Evolutionary conservation across 257 asterid species (phyloP), one percentile per base, ranked within the genome.

Genomic region (Solanum verrucosum): DNA sequence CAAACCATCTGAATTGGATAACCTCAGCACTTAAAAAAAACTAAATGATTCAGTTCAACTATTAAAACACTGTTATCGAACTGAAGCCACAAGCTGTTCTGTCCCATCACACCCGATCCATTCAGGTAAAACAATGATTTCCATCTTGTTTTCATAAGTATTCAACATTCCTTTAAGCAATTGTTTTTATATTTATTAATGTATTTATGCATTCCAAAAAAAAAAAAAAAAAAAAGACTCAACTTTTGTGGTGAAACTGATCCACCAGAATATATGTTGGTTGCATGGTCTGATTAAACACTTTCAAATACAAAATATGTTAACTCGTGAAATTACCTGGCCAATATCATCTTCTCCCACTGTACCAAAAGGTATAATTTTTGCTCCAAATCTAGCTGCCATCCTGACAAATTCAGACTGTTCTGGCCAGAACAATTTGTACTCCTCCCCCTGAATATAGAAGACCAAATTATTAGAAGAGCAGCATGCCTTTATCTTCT

Each of bases 311-410:
- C 29, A 63, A 63, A 10, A 84, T 31, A 34, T 18, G 11, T n/a
- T 16, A 72, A 75, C 71, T 27, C 33, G 71, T 73, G 44, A 72
- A 67, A 82, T 25, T 79, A 79, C 99, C 74, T 95, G 92, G 59
- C 95, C 91, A 81, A 96, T 15, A 88, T 96, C 99, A 91, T 96
- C 99, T 92, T 95, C 99, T 75, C 99, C 99, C 63, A 96, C 98
- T 14, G 91, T 87, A 85, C 99, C 98, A 89, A 96, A 96, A 23
- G 99, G 99, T 59, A 96, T 46, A 87, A 96, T 96, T 91, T 94
- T 96, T 27, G 99, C 98, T 89, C 98, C 99, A 90, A 96, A 96
- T 89, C 90, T 93, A 9, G 96, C 96, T 7, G 98, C 98, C 98
- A 96, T 95, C 86, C 98, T 94, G 40, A 96, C 98, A 91, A 96